These are phyloP conservation scores for Calonectria henricotiae DNA, from an alignment of 2,329 filamentous ascomycete genomes.

Conservation along the genomic window DNA sequence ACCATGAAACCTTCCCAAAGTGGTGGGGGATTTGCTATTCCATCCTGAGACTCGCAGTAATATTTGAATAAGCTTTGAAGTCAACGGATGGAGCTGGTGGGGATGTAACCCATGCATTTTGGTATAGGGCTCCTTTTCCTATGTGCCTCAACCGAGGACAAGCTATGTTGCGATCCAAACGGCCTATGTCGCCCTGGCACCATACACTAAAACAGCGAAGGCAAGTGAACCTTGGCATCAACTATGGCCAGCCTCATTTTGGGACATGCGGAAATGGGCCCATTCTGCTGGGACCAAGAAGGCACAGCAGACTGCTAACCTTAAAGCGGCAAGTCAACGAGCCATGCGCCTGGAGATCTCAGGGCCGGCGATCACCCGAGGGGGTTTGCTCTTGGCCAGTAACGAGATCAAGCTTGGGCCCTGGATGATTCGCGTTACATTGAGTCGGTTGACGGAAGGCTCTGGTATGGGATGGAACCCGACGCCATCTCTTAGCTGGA, in stretches of 20 bases:
- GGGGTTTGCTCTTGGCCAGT: slow-evolving; percentile 33
- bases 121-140: slow-evolving; percentile 26
- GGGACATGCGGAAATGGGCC: slow-evolving; percentile 51
- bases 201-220: slow-evolving; percentile 27
- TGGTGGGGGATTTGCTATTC: slow-evolving; percentile 15
- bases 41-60: slow-evolving; percentile 13
- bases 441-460: slow-evolving; percentile 9
- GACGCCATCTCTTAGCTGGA: slow-evolving; percentile 1
- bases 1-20: slow-evolving; percentile 28
- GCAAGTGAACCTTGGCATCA: slow-evolving; percentile 37
- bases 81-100: slow-evolving; percentile 32
- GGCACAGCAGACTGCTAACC: slow-evolving; percentile 45
- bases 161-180: not conserved
- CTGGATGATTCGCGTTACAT: slow-evolving; percentile 41
- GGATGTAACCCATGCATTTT: slow-evolving; percentile 3
- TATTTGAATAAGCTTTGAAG: slow-evolving; percentile 23
- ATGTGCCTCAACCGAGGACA: slow-evolving; percentile 6
- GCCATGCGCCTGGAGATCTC: slow-evolving; percentile 49
- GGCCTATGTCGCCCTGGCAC: not conserved
- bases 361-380: slow-evolving; percentile 48
- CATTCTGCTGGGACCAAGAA: slow-evolving; percentile 44
- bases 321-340: slow-evolving; percentile 47
- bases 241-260: slow-evolving; percentile 48
- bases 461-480: slow-evolving; percentile 26
- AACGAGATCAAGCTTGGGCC: slow-evolving; percentile 33